Percentiles rank a stretch among this genome's conserved stretches.
Evolutionary conservation across 2,329 filamentous ascomycete genomes (phyloP).

Genomic region (Rachicladosporium sp.): DNA sequence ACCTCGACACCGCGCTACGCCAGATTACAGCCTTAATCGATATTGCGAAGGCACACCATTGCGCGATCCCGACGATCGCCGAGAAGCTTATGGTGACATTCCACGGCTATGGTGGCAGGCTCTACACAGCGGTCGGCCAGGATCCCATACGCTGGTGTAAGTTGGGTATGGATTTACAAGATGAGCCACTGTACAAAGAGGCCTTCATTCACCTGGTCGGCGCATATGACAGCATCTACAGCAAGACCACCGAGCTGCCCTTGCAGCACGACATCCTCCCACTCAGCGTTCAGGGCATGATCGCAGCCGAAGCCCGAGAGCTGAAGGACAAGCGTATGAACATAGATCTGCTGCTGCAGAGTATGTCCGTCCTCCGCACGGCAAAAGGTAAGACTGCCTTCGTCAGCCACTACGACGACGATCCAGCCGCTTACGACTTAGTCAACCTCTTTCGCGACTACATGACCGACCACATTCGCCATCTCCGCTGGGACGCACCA

Average conservation of each 20-base stretch:
- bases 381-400: not conserved
- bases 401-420: constrained; percentile 5
- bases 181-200: constrained; percentile 23
- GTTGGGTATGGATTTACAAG: constrained; percentile 19
- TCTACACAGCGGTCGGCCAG: constrained; percentile 20
- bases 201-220: constrained; percentile 26
- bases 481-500: not conserved
- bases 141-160: constrained; percentile 23
- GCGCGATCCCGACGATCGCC: no score
- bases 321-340: constrained; percentile 9
- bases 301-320: constrained; percentile 10
- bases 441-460: constrained; percentile 24
- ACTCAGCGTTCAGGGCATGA: constrained; percentile 6
- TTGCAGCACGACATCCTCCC: constrained; percentile 1
- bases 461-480: constrained; percentile 12
- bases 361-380: constrained; percentile 11
- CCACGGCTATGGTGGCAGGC: constrained; percentile 7
- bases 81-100: no score
- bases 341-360: constrained; percentile 18
- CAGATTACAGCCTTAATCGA: constrained; percentile 18
- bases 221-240: constrained; percentile 10
- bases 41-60: constrained; percentile 15
- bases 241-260: constrained; percentile 4
- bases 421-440: constrained; percentile 16
- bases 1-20: constrained; percentile 13